phyloP scores from a whole-genome alignment of 192 early-diverging fungal species.

The Jimgerdemannia flammicorona region DNA sequence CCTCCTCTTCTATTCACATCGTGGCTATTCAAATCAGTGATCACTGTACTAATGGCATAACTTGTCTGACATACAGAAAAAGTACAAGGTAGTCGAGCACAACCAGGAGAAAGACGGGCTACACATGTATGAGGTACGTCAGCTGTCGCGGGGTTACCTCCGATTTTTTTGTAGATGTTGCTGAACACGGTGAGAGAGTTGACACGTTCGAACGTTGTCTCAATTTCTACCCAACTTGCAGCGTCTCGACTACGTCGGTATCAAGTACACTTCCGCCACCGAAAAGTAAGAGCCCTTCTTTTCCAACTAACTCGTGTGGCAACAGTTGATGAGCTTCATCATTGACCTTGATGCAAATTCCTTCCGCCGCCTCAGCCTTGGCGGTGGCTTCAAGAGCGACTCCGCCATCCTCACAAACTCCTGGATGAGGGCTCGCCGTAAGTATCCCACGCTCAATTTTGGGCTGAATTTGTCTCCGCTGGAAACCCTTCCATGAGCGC shows the following conservation, averaged over 20 bases:
- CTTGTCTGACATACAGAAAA: neutral
- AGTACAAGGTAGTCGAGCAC: neutral
- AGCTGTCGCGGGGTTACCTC: neutral
- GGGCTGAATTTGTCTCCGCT: neutral
- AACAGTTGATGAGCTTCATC: neutral
- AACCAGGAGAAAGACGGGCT: neutral
- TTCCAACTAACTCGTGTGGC: neutral
- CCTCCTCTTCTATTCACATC: no score
- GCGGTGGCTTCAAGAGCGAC: neutral
- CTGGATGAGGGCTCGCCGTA: neutral
- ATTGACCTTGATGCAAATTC: neutral
- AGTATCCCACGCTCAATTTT: neutral
- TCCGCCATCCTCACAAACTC: neutral
- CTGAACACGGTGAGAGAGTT: no score
- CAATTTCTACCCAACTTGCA: neutral
- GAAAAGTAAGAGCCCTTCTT: neutral
- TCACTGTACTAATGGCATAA: no score
- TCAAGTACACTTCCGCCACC: neutral
- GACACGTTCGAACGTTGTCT: no score
- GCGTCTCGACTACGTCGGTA: neutral
- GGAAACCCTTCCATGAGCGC: neutral
- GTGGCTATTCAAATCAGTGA: no score
- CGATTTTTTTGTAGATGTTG: no score
- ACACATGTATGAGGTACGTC: neutral
- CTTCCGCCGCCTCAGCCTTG: neutral